Base-by-base conservation (phyloP, 192 early-diverging fungal genomes). In the Umbelopsis isabellina region DNA sequence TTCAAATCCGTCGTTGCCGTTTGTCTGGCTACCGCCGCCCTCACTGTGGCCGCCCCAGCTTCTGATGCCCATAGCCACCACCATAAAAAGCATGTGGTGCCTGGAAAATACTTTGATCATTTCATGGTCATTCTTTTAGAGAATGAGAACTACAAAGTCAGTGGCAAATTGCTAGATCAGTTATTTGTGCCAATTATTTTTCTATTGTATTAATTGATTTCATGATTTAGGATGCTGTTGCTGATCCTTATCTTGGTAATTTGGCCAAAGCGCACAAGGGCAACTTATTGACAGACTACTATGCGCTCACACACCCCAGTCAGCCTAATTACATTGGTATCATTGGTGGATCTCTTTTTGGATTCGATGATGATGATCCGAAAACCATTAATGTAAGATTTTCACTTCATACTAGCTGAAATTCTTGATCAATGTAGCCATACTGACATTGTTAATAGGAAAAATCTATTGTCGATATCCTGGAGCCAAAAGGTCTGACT, bases 271-370 rank as follows among this genome's bases (percentile, higher is more conserved):
- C 11, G 4, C 70, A 71, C 21, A 35, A 88, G 44, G 88, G 87
- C 3, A 70, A 78, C 41, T 65, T 83, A 16, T 61, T 88, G 18
- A 82, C 84, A 69, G 83, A 91, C 79, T 89, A 83, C 78, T 49
- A 82, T 35, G 88, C 72, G 44, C 25, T 70, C 16, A 47, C 76
- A n/a, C 70, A 58, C 50, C 71, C 72, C 10, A 69, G 49, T 23
- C 79, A 80, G 73, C 81, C 83, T 37, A 90, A 90, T 84, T 90
- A 90, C 80, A 74, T 79, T 64, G 78, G 75, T 20, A 50, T 75
- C 35, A 79, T 77, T 50, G 69, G 53, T 49, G 84, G 85, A 30
- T 68, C 55, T 21, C 64, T 50, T 33, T 23, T 74, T 55, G 84
- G 83, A 33, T 74, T 70, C 45, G 55, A 46, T 1, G 71, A 72